Evolutionary conservation across 1,284 basidiomycete genomes (phyloP).

Genomic region (Ustilago trichophora): DNA sequence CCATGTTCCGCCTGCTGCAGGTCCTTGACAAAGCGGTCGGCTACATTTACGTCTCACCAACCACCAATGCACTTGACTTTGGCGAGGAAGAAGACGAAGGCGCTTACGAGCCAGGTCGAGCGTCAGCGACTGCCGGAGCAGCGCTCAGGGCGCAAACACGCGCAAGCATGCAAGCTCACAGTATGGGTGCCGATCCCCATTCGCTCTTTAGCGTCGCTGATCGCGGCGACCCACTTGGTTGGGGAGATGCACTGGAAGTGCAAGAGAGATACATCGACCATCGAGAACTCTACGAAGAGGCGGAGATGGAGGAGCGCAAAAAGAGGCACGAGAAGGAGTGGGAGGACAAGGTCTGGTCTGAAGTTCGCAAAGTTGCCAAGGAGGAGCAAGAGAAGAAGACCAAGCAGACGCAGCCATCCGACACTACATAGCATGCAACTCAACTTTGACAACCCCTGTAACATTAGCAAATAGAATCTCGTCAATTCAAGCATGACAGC

Average conservation of each 20-base stretch:
- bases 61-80: slow-evolving; percentile 6
- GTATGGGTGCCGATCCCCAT: slow-evolving; percentile 43
- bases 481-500: too few relatives aligned
- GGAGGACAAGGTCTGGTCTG: slow-evolving; percentile 38
- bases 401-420: not conserved
- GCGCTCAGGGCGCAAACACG: slow-evolving; percentile 20
- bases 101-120: slow-evolving; percentile 32
- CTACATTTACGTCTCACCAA: slow-evolving; percentile 51
- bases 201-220: slow-evolving; percentile 57
- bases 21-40: slow-evolving; percentile 63
- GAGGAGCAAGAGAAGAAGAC: slow-evolving; percentile 28
- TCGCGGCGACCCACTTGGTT: slow-evolving; percentile 49
- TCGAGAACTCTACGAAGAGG: slow-evolving; percentile 34
- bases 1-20: slow-evolving; percentile 60
- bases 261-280: slow-evolving; percentile 60
- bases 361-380: slow-evolving; percentile 39
- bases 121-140: slow-evolving; percentile 29
- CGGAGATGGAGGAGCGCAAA: slow-evolving; percentile 31
- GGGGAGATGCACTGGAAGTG: slow-evolving; percentile 56
- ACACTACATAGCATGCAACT: slow-evolving; percentile 5
- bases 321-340: slow-evolving; percentile 37
- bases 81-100: slow-evolving; percentile 30
- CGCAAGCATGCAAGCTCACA: not conserved
- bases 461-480: too few relatives aligned
- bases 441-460: too few relatives aligned